phyloP scores from a whole-genome alignment of 2,329 filamentous ascomycete species.

The Didymella pomorum region DNA sequence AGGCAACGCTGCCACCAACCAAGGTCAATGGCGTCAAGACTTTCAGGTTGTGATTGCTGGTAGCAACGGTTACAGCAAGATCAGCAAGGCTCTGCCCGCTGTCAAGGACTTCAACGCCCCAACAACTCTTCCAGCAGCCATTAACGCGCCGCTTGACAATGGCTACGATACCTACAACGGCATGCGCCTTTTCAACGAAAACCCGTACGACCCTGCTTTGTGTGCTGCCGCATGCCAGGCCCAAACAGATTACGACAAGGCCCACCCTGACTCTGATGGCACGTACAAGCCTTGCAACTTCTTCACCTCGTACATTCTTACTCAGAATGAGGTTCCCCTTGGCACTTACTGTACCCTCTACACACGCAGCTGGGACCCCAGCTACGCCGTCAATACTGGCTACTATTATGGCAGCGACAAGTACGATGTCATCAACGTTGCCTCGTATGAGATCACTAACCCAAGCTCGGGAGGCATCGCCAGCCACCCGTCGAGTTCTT shows the following conservation, averaged over 20 bases:
- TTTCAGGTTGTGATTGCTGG: conserved; percentile 12
- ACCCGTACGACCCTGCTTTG: conserved; percentile 4
- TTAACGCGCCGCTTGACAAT: conserved; percentile 13
- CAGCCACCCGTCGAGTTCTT: no score
- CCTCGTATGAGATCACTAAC: not conserved
- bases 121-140: not conserved
- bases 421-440: not conserved
- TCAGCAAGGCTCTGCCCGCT: not conserved
- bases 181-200: conserved; percentile 4
- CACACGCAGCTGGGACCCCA: not conserved
- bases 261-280: conserved; percentile 5
- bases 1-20: conserved; percentile 7
- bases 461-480: not conserved
- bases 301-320: conserved; percentile 12
- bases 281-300: conserved; percentile 26
- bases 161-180: conserved; percentile 13
- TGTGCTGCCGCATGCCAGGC: conserved; percentile 6
- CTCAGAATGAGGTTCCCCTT: conserved; percentile 1
- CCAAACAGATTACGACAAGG: conserved; percentile 3
- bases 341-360: conserved; percentile 10
- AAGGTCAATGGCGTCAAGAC: conserved; percentile 11
- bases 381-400: not conserved
- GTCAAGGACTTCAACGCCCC: not conserved
- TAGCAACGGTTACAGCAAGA: conserved; percentile 10
- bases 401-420: not conserved